phyloP scores from a whole-genome alignment of 108 stramenopile genomes.

The Skeletonema menzelii region DNA sequence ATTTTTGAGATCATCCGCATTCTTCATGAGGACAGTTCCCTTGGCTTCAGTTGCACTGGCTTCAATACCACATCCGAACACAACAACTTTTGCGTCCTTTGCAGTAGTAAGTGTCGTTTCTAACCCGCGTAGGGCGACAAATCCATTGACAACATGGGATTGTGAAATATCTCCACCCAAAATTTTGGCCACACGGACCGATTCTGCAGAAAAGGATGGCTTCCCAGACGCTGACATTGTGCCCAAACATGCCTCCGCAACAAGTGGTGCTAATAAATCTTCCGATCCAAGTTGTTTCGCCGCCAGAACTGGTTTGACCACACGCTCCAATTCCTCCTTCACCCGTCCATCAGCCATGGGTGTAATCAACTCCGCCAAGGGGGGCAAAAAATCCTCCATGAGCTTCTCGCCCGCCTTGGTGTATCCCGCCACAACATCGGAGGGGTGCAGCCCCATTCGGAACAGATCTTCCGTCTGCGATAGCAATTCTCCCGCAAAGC shows the following conservation, averaged over 20 bases:
- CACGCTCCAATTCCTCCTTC: constrained; percentile 52
- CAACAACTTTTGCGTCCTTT: constrained; percentile 88
- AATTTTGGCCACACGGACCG: constrained; percentile 95
- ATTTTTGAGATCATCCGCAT: constrained; percentile 94
- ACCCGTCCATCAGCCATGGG: constrained; percentile 56
- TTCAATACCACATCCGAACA: constrained; percentile 97
- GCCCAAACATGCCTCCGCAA: constrained; percentile 91
- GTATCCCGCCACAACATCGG: constrained; percentile 94
- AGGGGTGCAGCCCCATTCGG: constrained; percentile 90
- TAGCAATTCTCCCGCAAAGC: constrained; percentile 92
- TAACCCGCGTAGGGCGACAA: constrained; percentile 88
- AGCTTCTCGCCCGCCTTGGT: constrained; percentile 71
- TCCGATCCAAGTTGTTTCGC: constrained; percentile 92
- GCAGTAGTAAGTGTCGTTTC: constrained; percentile 79
- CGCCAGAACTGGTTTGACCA: constrained; percentile 82
- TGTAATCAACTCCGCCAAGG: constrained; percentile 52
- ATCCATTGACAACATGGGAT: constrained; percentile 88
- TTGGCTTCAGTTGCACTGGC: constrained; percentile 96
- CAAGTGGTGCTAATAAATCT: constrained; percentile 84
- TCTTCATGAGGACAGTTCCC: constrained; percentile 99
- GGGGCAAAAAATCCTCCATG: constrained; percentile 68
- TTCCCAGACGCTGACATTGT: constrained; percentile 66
- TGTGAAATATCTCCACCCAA: constrained; percentile 86
- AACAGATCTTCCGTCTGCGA: constrained; percentile 90
- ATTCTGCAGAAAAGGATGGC: constrained; percentile 70